These are phyloP conservation scores for Metarhizium anisopliae DNA, from an alignment of 2,329 filamentous ascomycete species.

Conservation along the genomic window DNA sequence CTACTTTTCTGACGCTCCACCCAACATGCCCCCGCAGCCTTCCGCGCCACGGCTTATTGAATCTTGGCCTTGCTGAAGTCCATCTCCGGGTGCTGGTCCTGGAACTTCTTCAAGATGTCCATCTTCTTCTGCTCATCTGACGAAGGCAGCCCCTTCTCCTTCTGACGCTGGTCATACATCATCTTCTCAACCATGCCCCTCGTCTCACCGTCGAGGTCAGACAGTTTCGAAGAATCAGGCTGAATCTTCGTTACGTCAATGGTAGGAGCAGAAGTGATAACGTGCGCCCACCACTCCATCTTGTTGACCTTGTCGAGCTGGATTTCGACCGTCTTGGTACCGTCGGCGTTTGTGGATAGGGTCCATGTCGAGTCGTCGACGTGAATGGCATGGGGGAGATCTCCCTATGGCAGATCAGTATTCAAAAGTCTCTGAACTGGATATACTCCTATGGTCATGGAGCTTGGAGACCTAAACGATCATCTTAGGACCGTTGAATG, in stretches of 20 bases:
- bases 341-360: conserved; percentile 61
- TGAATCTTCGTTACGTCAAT: conserved; percentile 94
- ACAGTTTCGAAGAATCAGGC: conserved; percentile 84
- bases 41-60: conserved; percentile 23
- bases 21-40: neutral
- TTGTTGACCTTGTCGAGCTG: conserved; percentile 95
- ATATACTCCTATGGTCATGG: neutral
- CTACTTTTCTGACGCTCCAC: neutral
- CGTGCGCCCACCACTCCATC: conserved; percentile 97
- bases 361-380: conserved; percentile 95
- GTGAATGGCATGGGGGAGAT: conserved; percentile 69
- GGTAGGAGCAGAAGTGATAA: conserved; percentile 75
- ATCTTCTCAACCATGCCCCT: conserved; percentile 99
- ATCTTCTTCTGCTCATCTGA: conserved; percentile 94
- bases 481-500: conserved; percentile 31
- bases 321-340: conserved; percentile 60
- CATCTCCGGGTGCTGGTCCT: conserved; percentile 67
- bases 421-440: neutral
- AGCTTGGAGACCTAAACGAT: neutral
- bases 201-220: conserved; percentile 90
- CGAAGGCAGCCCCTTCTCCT: conserved; percentile 80
- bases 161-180: conserved; percentile 98
- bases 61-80: conserved; percentile 65
- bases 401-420: conserved; percentile 49
- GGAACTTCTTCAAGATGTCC: conserved; percentile 89